phyloP scores from a whole-genome alignment of 169 alveolate species.

The Cryptosporidium viatorum region DNA sequence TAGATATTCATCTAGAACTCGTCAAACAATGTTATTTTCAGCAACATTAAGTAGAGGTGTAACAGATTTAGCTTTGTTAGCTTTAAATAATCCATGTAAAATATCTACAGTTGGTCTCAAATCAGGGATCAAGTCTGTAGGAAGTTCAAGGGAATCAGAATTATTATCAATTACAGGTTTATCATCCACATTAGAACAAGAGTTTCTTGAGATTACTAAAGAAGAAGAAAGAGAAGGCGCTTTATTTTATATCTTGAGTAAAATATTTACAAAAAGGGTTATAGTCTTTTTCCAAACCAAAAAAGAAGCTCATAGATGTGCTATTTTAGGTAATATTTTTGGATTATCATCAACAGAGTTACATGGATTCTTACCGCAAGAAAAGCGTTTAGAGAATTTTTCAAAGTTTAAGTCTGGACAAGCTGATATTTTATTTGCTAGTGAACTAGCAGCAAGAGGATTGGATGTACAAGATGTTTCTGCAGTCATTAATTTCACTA shows the following conservation, averaged over 20 bases:
- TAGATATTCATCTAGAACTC: conserved; percentile 77
- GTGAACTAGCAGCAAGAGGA: conserved; percentile 96
- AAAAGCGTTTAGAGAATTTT: conserved; percentile 88
- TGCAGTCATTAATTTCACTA: conserved; percentile 91
- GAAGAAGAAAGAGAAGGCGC: conserved; percentile 82
- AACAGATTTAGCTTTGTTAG: conserved; percentile 85
- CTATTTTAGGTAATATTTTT: conserved; percentile 85
- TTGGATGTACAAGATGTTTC: conserved; percentile 91
- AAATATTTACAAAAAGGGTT: conserved; percentile 79
- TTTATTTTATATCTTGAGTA: conserved; percentile 79
- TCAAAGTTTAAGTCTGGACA: conserved; percentile 87
- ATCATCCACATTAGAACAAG: conserved; percentile 78
- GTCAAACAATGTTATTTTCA: conserved; percentile 90
- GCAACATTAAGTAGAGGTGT: conserved; percentile 90
- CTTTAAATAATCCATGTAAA: conserved; percentile 83
- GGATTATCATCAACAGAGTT: conserved; percentile 92
- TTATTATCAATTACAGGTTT: conserved; percentile 73
- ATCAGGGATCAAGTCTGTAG: neutral
- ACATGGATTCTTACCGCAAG: conserved; percentile 94
- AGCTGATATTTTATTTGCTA: conserved; percentile 91
- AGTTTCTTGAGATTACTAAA: conserved; percentile 76
- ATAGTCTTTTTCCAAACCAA: conserved; percentile 90
- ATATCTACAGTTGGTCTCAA: conserved; percentile 58
- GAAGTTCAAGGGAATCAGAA: neutral
- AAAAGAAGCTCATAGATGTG: conserved; percentile 90